Base-by-base conservation (phyloP, 257 asterid species). In the Voacanga thouarsii region DNA sequence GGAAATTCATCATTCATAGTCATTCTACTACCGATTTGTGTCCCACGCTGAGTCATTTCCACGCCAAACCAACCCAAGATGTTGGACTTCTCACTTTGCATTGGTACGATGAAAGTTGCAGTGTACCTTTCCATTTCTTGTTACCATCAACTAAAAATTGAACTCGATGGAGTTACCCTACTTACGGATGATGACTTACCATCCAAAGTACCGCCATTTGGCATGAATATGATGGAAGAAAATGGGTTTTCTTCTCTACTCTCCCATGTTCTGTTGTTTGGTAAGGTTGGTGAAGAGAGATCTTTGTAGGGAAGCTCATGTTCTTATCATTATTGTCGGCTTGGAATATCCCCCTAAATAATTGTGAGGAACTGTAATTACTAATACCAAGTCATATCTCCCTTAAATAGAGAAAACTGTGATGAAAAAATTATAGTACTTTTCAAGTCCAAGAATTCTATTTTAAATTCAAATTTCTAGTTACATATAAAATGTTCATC, bases 1-100 rank as follows among this genome's bases (percentile, higher is more conserved):
- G 23, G 30, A 41, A 12, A 61, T 65, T 65, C 45, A 16, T 65
- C 71, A 65, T 65, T 24, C 57, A 12, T 44, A 8, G 56, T 21
- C 33, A 70, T 44, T 47, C 57, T 1, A 4, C 11, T 19, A 67
- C 26, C 24, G 21, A 19, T 37, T 37, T 39, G 53, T 84, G 82
- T 66, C 81, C 77, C 50, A 74, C 59, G 92, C 84, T 83, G 92
- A 91, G 77, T 91, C 97, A 87, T 82, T 78, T 83, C 90, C 97
- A 91, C 91, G 90, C 83, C 49, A 70, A 78, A 79, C 43, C 23
- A 80, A 65, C 70, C 73, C 43, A 33, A 65, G 23, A 39, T 63
- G 75, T 72, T 72, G 72, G 77, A 47, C 49, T 72, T 72, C 41
- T 71, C 50, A 23, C 80, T 79, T 75, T 79, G 44, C 77, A 30